phyloP scores from a whole-genome alignment of 805 yeast species.

The Yarrowia sp. region DNA sequence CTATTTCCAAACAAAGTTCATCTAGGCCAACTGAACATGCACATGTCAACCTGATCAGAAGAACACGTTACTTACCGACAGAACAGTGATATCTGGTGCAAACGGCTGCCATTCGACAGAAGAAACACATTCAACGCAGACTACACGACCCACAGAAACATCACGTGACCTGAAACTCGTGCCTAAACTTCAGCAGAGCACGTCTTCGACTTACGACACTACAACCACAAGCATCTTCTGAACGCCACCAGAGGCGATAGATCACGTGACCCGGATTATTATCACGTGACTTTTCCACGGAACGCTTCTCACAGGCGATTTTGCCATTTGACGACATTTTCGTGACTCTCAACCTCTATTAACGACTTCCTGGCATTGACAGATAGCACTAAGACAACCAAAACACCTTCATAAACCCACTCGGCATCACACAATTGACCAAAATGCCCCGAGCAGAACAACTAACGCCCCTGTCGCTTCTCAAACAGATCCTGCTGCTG shows the following conservation, averaged over 20 bases:
- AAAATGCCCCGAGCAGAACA: constrained; percentile 38
- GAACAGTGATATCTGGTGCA: neutral
- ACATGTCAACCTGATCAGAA: neutral
- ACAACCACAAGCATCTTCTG: too few species aligned
- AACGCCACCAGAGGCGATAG: too few species aligned
- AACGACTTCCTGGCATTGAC: too few species aligned
- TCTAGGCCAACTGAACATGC: neutral
- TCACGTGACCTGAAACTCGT: neutral
- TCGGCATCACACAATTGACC: neutral
- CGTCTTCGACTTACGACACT: too few species aligned
- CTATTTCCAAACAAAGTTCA: neutral
- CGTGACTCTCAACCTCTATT: too few species aligned
- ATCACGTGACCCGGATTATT: neutral
- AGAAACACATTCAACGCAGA: neutral
- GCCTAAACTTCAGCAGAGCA: too few species aligned
- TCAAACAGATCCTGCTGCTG: constrained; percentile 70
- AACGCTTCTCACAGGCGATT: neutral
- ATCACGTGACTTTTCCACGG: neutral
- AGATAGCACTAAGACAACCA: too few species aligned
- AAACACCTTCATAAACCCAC: neutral
- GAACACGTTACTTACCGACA: neutral
- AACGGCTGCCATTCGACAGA: neutral
- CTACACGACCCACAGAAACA: too few species aligned
- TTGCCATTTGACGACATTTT: too few species aligned
- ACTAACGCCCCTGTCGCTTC: constrained; percentile 56